These are phyloP conservation scores for Aureobasidium subglaciale DNA, from an alignment of 2,329 filamentous ascomycete genomes.

Conservation along the genomic window DNA sequence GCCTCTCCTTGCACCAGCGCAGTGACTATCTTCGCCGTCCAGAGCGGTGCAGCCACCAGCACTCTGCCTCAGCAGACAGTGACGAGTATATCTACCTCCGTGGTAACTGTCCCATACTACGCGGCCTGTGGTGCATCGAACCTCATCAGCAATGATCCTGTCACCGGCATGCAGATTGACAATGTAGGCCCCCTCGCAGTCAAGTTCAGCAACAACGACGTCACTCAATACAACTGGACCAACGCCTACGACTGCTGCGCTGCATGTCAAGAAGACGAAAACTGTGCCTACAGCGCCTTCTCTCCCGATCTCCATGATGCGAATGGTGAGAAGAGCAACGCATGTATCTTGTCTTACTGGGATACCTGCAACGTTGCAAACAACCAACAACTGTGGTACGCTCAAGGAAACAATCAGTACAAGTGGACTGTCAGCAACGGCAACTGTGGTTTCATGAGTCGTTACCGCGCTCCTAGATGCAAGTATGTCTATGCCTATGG, in stretches of 20 bases:
- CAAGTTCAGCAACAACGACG: neutral
- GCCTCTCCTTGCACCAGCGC: neutral
- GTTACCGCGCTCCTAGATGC: neutral
- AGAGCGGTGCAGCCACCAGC: neutral
- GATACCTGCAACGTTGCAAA: neutral
- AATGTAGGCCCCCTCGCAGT: neutral
- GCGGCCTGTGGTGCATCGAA: neutral
- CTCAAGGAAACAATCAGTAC: neutral
- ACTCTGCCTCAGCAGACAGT: neutral
- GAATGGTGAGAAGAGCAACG: neutral
- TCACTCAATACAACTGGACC: neutral
- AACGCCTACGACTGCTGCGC: conserved; percentile 3
- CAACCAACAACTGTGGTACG: neutral
- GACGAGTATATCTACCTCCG: neutral
- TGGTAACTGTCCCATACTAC: neutral
- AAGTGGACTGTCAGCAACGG: neutral
- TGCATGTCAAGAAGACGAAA: neutral
- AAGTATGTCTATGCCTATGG: neutral
- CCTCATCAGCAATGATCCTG: neutral
- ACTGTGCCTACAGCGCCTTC: neutral
- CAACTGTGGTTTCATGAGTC: neutral
- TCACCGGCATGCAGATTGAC: neutral
- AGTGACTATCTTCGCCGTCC: neutral
- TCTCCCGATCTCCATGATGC: neutral
- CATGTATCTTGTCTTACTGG: neutral